Evolutionary conservation across 2,329 filamentous ascomycete genomes (phyloP).

Genomic region (Fusarium graminum): DNA sequence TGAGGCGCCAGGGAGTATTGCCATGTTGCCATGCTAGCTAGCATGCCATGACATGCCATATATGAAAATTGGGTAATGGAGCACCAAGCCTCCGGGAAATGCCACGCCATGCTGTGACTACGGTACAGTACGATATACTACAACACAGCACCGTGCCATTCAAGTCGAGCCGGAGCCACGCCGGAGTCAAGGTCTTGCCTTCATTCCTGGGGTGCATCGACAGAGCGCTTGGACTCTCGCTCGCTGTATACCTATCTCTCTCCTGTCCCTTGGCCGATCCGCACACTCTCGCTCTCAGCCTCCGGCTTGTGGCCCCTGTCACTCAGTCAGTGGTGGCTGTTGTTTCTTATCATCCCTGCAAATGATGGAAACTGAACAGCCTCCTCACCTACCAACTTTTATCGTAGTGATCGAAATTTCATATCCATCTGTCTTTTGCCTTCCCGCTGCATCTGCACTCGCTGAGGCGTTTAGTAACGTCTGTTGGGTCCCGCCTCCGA

Average conservation of each 20-base stretch:
- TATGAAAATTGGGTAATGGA: constrained; percentile 11
- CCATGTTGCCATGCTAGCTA: not conserved
- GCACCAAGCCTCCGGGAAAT: constrained; percentile 30
- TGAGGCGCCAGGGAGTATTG: constrained; percentile 2
- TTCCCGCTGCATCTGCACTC: not conserved
- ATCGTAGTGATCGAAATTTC: constrained; percentile 17
- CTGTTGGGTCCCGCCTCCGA: constrained; percentile 30
- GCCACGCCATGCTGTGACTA: constrained; percentile 24
- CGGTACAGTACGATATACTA: not conserved
- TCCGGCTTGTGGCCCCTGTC: constrained; percentile 26
- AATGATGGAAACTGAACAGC: constrained; percentile 31
- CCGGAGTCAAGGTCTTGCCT: constrained; percentile 28
- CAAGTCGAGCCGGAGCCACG: constrained; percentile 28
- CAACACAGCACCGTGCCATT: constrained; percentile 1
- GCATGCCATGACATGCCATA: not conserved
- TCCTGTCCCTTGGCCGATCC: constrained; percentile 20
- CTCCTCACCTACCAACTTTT: constrained; percentile 16
- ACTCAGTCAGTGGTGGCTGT: constrained; percentile 26
- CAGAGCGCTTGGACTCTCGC: constrained; percentile 24
- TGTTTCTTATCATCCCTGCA: constrained; percentile 35
- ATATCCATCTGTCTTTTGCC: constrained; percentile 13
- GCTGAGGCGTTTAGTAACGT: constrained; percentile 6
- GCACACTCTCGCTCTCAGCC: constrained; percentile 23
- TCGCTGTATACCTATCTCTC: constrained; percentile 2
- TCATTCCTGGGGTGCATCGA: constrained; percentile 39